Base-by-base conservation (phyloP, 768 basidiomycete genomes). In the Agaricus bisporus region DNA sequence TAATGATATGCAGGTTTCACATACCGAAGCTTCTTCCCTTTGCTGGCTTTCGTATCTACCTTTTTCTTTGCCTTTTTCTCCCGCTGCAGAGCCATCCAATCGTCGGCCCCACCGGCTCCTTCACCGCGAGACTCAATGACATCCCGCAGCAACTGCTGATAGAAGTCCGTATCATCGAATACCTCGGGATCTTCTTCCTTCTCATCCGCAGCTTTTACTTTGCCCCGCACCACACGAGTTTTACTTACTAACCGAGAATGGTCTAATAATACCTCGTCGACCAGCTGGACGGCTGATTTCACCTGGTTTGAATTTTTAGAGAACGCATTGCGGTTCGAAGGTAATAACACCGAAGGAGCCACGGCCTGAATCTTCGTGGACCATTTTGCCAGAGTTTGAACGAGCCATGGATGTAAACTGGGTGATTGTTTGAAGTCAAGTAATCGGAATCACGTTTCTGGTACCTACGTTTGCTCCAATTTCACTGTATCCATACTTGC, bases 41-140 rank as follows among this genome's bases (percentile, higher is more conserved):
- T 98, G 70, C 88, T 93, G 8, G 93, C 95, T 60, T 87, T 92
- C 0, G 93, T 91, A 65, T 99, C 95, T n/a, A 95, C 91, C 64
- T 85, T 89, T 67, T 87, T 88, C 72, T 86, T 86, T 20, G 80
- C 77, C 67, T 83, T 89, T 64, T 80, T 84, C 61, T 82, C 81
- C 55, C 79, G 83, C 63, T 89, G 85, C 41, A 73, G 58, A 7
- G 72, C 64, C 68, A 83, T 74, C 88, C 88, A 88, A 61, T 85
- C 82, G 36, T 79, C 76, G 39, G 66, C 70, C 12, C 70, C 73
- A 39, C 68, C 68, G 22, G 64, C 68, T 5, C 70, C 73, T 54
- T 72, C 68, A 28, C 74, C 75, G 28, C 73, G 74, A 11, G 86
- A 69, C 58, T 95, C 91, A 51, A 98, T 97, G 50, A 98, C 81